Conservation (phyloP, 495 filamentous ascomycete species). For the Podospora fimiseda region DNA sequence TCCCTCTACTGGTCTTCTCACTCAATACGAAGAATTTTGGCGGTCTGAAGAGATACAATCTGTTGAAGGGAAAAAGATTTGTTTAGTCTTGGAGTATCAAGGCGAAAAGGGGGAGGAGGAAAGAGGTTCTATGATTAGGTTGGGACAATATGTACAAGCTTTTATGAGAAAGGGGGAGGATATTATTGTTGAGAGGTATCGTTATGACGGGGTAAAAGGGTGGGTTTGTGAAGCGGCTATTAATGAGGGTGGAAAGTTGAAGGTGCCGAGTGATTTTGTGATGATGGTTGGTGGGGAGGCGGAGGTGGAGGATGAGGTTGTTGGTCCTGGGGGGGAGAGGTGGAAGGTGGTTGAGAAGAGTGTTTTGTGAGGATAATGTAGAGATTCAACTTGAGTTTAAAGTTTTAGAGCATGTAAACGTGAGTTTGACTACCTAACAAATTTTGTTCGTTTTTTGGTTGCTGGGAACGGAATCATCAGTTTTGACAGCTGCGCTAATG, state of each 20-base stretch:
- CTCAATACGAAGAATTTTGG: conserved; percentile 53
- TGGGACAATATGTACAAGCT: conserved; percentile 44
- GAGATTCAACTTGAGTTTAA: no score
- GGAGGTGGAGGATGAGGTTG: conserved; percentile 9
- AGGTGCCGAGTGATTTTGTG: conserved; percentile 10
- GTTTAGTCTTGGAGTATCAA: conserved; percentile 10
- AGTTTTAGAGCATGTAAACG: no score
- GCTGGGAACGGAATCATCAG: no score
- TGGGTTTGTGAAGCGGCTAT: conserved; percentile 10
- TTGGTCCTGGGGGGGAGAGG: conserved; percentile 6
- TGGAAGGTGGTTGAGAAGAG: conserved; percentile 21
- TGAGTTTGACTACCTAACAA: no score
- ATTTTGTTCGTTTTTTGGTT: no score
- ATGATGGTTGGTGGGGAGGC: conserved; percentile 10
- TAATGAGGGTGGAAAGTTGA: neutral
- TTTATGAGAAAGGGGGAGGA: conserved; percentile 33
- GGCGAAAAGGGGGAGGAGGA: neutral
- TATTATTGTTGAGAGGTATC: conserved; percentile 41
- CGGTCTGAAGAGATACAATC: conserved; percentile 21
- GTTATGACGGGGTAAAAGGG: conserved; percentile 18
- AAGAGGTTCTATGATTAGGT: conserved; percentile 40
- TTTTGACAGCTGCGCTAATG: no score
- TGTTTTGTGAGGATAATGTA: neutral
- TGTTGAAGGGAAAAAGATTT: neutral
- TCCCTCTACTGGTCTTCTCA: conserved; percentile 33